Percentiles rank a stretch among this genome's conserved stretches.
Evolutionary conservation across 106 monocot genomes (phyloP).

Genomic region (Iris macrosiphon): DNA sequence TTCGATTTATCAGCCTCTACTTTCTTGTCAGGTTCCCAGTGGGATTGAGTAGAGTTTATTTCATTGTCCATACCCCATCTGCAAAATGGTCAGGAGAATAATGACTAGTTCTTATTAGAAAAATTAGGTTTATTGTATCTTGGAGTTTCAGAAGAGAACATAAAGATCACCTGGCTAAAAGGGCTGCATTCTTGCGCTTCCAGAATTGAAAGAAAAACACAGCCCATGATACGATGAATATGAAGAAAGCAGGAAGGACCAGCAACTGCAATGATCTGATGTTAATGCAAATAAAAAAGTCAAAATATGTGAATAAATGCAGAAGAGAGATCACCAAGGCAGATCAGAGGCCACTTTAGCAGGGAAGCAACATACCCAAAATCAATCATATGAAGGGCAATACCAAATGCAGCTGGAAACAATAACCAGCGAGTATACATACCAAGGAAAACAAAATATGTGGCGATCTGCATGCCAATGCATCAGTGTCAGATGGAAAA

Average conservation of each 20-base stretch:
- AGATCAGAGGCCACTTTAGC: background rate
- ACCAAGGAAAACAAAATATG: constrained; percentile 83
- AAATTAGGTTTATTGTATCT: background rate
- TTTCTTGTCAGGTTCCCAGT: constrained; percentile 26
- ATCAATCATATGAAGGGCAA: constrained; percentile 61
- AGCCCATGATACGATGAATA: constrained; percentile 67
- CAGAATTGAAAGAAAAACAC: constrained; percentile 81
- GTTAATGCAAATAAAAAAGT: background rate
- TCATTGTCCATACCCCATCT: constrained; percentile 62
- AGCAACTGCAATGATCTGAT: constrained; percentile 49
- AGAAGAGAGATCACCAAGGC: background rate
- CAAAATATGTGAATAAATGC: background rate
- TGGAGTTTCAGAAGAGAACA: background rate
- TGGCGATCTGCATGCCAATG: constrained; percentile 76
- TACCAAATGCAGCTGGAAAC: constrained; percentile 64
- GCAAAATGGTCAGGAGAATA: constrained; percentile 13
- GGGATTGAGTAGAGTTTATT: constrained; percentile 3
- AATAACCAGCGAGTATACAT: constrained; percentile 84
- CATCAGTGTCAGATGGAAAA: background rate
- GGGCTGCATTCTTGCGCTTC: constrained; percentile 76
- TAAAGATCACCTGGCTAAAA: constrained; percentile 52
- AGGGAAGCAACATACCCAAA: constrained; percentile 42
- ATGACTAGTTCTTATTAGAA: background rate
- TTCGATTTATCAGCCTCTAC: constrained; percentile 20
- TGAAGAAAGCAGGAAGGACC: constrained; percentile 62